Evolutionary conservation across 495 filamentous ascomycete genomes (phyloP).

Genomic region (Lasiosphaeria ovina): DNA sequence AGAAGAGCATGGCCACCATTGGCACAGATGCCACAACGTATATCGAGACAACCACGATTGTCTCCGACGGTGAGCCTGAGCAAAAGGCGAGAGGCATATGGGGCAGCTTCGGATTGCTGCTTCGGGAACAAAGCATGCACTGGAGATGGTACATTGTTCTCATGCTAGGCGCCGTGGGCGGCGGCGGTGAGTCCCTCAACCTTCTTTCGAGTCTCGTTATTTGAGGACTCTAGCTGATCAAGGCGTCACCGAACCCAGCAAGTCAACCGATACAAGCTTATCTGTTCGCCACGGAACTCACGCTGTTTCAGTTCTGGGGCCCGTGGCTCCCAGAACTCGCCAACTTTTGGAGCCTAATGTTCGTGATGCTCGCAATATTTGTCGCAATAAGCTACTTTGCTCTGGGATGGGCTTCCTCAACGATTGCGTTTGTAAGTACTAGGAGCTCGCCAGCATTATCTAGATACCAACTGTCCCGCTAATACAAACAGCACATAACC

Average conservation of each 20-base stretch:
- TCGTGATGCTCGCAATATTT: slow-evolving; percentile 56
- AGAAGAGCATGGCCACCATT: slow-evolving; percentile 42
- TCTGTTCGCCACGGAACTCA: slow-evolving; percentile 50
- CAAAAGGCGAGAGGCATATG: slow-evolving; percentile 38
- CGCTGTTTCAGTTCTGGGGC: slow-evolving; percentile 46
- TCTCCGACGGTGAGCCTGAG: slow-evolving; percentile 13
- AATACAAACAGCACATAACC: slow-evolving; percentile 43
- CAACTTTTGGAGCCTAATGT: slow-evolving; percentile 66
- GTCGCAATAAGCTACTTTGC: slow-evolving; percentile 51
- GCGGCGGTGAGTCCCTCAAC: slow-evolving; percentile 43
- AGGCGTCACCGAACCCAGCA: slow-evolving; percentile 20
- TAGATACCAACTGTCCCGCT: not conserved
- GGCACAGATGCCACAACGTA: slow-evolving; percentile 23
- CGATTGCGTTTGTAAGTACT: slow-evolving; percentile 48
- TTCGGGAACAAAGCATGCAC: slow-evolving; percentile 46
- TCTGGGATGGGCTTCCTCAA: slow-evolving; percentile 52
- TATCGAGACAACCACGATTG: slow-evolving; percentile 13
- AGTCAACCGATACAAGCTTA: slow-evolving; percentile 49
- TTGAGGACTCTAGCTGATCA: slow-evolving; percentile 6
- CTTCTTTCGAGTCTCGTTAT: slow-evolving; percentile 6
- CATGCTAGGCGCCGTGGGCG: slow-evolving; percentile 46
- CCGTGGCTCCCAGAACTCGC: slow-evolving; percentile 38
- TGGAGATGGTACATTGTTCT: slow-evolving; percentile 50
- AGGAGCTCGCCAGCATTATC: slow-evolving; percentile 8
- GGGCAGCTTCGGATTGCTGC: slow-evolving; percentile 42